These are phyloP conservation scores for Amanita phalloides DNA, from an alignment of 768 basidiomycete genomes.

Conservation along the genomic window DNA sequence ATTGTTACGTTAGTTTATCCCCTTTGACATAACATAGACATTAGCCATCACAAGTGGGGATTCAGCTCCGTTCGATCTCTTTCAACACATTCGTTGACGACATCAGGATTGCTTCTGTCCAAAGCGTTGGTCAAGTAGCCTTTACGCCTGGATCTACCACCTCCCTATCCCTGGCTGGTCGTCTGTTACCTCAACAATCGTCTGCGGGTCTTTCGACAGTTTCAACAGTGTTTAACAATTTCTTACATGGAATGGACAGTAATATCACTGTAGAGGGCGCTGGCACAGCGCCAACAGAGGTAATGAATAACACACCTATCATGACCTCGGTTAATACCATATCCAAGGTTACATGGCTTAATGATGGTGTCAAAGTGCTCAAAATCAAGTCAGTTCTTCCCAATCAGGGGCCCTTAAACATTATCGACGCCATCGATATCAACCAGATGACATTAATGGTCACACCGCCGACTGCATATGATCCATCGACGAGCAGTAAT, in stretches of 20 bases:
- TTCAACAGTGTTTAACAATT: conserved; percentile 60
- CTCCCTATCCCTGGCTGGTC: conserved; percentile 43
- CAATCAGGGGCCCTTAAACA: conserved; percentile 44
- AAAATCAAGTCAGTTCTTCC: conserved; percentile 49
- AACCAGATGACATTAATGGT: conserved; percentile 52
- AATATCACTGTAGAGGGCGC: conserved; percentile 47
- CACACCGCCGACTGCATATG: conserved; percentile 43
- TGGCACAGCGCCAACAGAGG: conserved; percentile 45
- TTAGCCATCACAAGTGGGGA: conserved; percentile 69
- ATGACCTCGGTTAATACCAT: neutral
- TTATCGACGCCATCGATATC: conserved; percentile 56
- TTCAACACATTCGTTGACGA: conserved; percentile 49
- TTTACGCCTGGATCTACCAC: conserved; percentile 45
- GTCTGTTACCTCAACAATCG: conserved; percentile 51
- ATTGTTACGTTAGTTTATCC: neutral
- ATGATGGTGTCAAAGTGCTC: conserved; percentile 57
- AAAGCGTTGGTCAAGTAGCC: conserved; percentile 36
- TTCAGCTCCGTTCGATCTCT: conserved; percentile 46
- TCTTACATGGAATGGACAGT: conserved; percentile 57
- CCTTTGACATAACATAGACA: conserved; percentile 6
- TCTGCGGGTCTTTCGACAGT: conserved; percentile 43
- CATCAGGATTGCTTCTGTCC: conserved; percentile 48
- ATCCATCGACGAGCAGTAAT: conserved; percentile 46
- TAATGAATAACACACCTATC: conserved; percentile 13
- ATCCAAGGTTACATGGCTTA: conserved; percentile 57